Base-by-base conservation (phyloP, 1,284 basidiomycete genomes). In the Pseudozyma tsukubaensis region DNA sequence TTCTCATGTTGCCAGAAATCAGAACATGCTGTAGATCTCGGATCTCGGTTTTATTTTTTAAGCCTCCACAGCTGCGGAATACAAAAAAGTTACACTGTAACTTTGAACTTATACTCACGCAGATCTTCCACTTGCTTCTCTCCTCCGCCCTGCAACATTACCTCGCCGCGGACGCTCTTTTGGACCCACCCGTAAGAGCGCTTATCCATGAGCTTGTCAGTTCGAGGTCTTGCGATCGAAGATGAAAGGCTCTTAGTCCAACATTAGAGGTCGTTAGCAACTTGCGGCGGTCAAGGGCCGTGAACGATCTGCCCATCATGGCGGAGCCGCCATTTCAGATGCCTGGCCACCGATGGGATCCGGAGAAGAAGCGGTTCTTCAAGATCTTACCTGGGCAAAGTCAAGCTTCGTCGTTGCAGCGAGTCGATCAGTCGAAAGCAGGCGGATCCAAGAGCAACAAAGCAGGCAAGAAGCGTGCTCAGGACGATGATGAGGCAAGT, bases 261-360 rank as follows among this genome's bases (percentile, higher is more conserved):
- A n/a, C n/a, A n/a, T n/a, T n/a, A n/a, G n/a, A n/a, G n/a, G n/a
- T n/a, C n/a, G n/a, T 29, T 29, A 50, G 13, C 48, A 32, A 5
- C 14, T 18, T 7, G 29, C 35, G 35, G 44, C 18, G 36, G 44
- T 34, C 35, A 50, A 40, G 42, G 42, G 9, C n/a, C 13, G 10
- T 3, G n/a, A n/a, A 21, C 36, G 1, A 18, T 14, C n/a, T 12
- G 29, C 12, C 16, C 42, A 51, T 1, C 29, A 74, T 74, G 71
- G 59, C 63, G n/a, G 64, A 61, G 18, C 54, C 72, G 4, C 68
- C 72, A 1, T 76, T 76, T 34, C n/a, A 72, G 19, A 62, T 76
- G 57, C 54, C 72, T 1, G 72, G 72, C 0, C 68, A 76, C 44
- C 50, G 56, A 19, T 76, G 72, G 72, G 72, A 76, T 55, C 50